A percentile compares a stretch with the other conserved stretches of the same genome.
These are phyloP conservation scores for Myxozyma udenii DNA, from an alignment of 805 yeast species.

Conservation along the genomic window DNA sequence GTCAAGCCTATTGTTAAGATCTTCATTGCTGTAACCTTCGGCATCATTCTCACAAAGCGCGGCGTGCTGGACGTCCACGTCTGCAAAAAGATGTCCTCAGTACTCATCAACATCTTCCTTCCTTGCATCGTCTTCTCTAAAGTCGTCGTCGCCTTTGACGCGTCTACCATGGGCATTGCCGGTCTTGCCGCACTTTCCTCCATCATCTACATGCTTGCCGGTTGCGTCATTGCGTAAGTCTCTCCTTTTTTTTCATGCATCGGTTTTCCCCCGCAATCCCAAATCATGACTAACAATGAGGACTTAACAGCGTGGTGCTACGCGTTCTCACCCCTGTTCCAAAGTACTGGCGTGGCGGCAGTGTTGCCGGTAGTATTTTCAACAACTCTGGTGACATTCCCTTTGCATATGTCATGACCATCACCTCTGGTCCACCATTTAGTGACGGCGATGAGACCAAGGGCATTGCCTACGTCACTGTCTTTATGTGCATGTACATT, in stretches of 20 bases:
- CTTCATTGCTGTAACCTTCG: conserved; percentile 65
- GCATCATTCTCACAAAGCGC: conserved; percentile 43
- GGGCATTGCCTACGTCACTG: conserved; percentile 82
- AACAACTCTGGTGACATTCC: conserved; percentile 83
- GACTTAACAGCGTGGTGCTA: conserved; percentile 36
- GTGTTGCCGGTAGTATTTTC: conserved; percentile 66
- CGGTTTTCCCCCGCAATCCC: too few species aligned
- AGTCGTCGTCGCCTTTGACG: conserved; percentile 62
- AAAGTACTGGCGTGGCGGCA: conserved; percentile 71
- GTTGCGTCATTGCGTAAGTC: conserved; percentile 43
- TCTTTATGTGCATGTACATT: conserved; percentile 66
- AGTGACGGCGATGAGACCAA: conserved; percentile 57
- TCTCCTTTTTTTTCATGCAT: background rate
- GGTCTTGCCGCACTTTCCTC: conserved; percentile 61
- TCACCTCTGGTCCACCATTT: conserved; percentile 60
- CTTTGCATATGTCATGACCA: conserved; percentile 66
- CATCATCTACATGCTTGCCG: conserved; percentile 45
- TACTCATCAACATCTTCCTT: conserved; percentile 63
- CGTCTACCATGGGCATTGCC: conserved; percentile 63
- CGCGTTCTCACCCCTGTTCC: conserved; percentile 59
- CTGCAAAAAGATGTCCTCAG: conserved; percentile 64
- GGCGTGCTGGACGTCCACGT: conserved; percentile 26
- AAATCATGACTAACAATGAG: too few species aligned
- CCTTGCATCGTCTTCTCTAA: conserved; percentile 77
- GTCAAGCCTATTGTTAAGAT: conserved; percentile 86